These are phyloP conservation scores for Sphaerobolus stellatus DNA, from an alignment of 1,284 basidiomycete genomes.

Conservation along the genomic window DNA sequence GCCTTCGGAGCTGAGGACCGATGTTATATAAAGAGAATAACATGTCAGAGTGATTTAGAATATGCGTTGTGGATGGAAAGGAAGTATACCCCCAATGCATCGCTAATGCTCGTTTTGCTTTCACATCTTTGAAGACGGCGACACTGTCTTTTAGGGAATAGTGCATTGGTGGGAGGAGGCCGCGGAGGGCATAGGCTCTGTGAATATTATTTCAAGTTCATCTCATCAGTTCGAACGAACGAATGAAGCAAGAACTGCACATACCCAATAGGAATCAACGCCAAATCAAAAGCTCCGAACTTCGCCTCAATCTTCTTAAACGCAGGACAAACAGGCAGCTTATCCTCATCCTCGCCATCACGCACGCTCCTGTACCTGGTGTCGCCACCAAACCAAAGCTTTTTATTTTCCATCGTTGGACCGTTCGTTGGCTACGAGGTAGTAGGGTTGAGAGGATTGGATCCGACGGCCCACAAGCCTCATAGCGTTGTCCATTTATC, in stretches of 20 bases:
- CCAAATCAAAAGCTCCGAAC: conserved; percentile 60
- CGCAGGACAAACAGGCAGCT: conserved; percentile 60
- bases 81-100: conserved; percentile 69
- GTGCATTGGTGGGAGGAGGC: conserved; percentile 59
- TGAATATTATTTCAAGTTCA: conserved; percentile 16
- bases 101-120: conserved; percentile 55
- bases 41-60: not conserved
- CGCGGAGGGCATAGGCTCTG: conserved; percentile 62
- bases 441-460: not conserved
- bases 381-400: conserved; percentile 70
- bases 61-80: conserved; percentile 15
- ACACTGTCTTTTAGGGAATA: conserved; percentile 64
- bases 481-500: conserved; percentile 59
- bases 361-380: conserved; percentile 57
- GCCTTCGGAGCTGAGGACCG: conserved; percentile 52
- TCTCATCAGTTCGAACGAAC: not conserved
- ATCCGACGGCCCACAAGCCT: conserved; percentile 58
- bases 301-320: conserved; percentile 65
- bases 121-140: conserved; percentile 60
- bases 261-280: conserved; percentile 66
- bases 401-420: conserved; percentile 26
- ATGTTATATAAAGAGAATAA: conserved; percentile 14
- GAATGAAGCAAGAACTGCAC: conserved; percentile 26
- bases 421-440: not conserved
- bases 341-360: conserved; percentile 47